These are phyloP conservation scores for Ophiostoma ips DNA, from an alignment of 2,329 filamentous ascomycete genomes.

Conservation along the genomic window DNA sequence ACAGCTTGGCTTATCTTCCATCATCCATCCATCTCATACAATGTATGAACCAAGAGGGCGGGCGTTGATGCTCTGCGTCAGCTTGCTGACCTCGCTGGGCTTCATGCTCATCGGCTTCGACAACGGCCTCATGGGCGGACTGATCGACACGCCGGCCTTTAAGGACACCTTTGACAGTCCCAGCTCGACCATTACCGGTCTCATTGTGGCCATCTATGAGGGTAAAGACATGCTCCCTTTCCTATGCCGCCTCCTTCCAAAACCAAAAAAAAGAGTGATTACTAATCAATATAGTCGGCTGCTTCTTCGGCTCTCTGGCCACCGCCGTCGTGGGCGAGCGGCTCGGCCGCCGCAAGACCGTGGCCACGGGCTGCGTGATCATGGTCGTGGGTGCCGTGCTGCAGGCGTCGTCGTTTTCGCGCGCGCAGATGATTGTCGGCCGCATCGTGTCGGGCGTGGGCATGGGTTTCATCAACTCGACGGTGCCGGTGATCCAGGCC, in stretches of 20 bases:
- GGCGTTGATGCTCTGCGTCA: constrained; percentile 6
- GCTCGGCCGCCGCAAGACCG: constrained; percentile 21
- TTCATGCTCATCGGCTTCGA: constrained; percentile 10
- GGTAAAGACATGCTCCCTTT: no score
- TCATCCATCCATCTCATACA: not conserved
- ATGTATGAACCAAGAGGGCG: constrained; percentile 4
- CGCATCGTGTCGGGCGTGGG: constrained; percentile 27
- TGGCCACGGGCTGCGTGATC: constrained; percentile 20
- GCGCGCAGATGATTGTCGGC: constrained; percentile 27
- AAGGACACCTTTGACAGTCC: constrained; percentile 4
- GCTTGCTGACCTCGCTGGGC: constrained; percentile 8
- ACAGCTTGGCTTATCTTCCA: not conserved
- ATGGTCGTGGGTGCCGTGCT: constrained; percentile 23
- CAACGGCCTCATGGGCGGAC: constrained; percentile 10
- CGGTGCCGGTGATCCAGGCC: constrained; percentile 23
- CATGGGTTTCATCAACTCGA: constrained; percentile 23
- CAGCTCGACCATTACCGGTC: constrained; percentile 6
- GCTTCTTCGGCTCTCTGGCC: constrained; percentile 36
- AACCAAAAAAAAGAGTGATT: no score
- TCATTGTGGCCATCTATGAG: constrained; percentile 27
- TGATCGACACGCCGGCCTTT: constrained; percentile 6
- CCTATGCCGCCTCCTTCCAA: no score
- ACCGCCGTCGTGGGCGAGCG: constrained; percentile 22
- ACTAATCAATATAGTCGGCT: constrained; percentile 27
- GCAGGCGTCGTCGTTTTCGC: constrained; percentile 22